Conservation (phyloP, 2,329 filamentous ascomycete species). For the Fusarium verticillioides region DNA sequence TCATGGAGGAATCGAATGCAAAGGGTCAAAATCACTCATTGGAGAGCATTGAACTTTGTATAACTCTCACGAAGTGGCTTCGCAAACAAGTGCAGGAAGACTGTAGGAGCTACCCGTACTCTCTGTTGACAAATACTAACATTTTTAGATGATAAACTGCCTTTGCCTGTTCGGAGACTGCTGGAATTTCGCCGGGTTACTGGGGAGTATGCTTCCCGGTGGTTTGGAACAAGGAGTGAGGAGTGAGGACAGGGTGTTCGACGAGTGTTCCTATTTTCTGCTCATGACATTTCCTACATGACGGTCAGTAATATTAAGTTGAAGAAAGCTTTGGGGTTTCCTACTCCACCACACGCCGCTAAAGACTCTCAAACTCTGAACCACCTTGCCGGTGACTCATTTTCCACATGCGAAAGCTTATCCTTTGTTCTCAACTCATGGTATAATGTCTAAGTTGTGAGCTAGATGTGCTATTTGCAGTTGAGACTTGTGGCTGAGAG, state of each 20-base stretch:
- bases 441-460: too few species aligned
- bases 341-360: too few species aligned
- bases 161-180: accelerated
- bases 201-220: neutral
- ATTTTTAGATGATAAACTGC: accelerated
- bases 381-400: too few species aligned
- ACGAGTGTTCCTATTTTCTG: neutral
- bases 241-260: neutral
- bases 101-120: neutral
- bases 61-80: neutral
- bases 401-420: too few species aligned
- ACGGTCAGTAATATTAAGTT: too few species aligned
- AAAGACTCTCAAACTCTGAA: too few species aligned
- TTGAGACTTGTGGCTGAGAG: too few species aligned
- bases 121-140: neutral
- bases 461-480: too few species aligned
- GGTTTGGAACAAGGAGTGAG: accelerated
- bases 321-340: too few species aligned
- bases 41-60: neutral
- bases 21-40: neutral
- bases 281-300: neutral
- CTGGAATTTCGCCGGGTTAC: neutral
- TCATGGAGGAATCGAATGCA: accelerated
- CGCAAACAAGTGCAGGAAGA: neutral
- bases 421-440: too few species aligned